These are phyloP conservation scores for Rosa persica DNA, from an alignment of 306 rosid genomes.

Conservation along the genomic window DNA sequence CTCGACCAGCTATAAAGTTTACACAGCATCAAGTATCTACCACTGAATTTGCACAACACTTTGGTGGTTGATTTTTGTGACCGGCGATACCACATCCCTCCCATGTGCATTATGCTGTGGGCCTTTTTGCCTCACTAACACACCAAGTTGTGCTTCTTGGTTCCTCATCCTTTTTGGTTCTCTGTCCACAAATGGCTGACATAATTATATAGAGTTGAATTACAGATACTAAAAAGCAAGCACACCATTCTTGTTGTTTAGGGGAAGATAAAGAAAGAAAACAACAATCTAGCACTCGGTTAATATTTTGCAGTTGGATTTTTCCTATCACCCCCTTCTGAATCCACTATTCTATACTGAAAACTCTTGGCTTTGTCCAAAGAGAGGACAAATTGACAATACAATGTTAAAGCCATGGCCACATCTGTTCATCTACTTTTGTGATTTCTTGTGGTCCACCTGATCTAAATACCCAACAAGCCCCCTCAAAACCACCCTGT, in stretches of 20 bases:
- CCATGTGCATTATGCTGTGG: neutral
- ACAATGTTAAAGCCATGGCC: neutral
- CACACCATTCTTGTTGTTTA: neutral
- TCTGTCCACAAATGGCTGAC: neutral
- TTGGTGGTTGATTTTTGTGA: neutral
- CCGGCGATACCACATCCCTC: neutral
- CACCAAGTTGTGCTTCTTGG: neutral
- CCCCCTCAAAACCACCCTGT: constrained; percentile 16
- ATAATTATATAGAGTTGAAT: neutral
- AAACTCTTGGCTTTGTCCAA: constrained; percentile 1
- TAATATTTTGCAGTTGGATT: neutral
- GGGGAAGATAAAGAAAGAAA: neutral
- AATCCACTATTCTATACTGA: neutral
- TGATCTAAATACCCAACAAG: constrained; percentile 15
- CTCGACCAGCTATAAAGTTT: neutral
- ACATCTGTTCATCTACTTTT: neutral
- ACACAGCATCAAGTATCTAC: neutral
- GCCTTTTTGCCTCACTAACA: neutral
- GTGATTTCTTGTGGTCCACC: neutral
- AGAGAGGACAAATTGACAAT: neutral
- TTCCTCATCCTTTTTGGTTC: neutral
- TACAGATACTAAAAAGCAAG: neutral
- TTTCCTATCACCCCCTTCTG: neutral
- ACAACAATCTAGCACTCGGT: neutral
- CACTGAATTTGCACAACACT: neutral